These are phyloP conservation scores for Clonostachys chloroleuca DNA, from an alignment of 2,329 filamentous ascomycete species.

Conservation along the genomic window DNA sequence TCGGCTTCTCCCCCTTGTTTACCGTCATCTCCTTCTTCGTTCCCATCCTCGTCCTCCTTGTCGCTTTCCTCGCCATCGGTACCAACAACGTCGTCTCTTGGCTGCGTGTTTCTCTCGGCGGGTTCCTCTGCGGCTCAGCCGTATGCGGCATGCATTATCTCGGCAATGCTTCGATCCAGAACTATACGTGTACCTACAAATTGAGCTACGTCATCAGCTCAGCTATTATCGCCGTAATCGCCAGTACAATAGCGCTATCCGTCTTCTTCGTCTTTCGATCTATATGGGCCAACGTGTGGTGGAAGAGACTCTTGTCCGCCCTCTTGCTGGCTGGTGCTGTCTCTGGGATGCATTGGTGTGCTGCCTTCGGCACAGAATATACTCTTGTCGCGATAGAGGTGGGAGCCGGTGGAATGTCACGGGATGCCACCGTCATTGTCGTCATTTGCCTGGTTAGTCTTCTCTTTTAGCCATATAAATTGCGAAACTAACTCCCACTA, in stretches of 20 bases:
- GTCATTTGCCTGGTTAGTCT: constrained; percentile 63
- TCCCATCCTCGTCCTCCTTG: constrained; percentile 70
- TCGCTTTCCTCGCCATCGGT: constrained; percentile 68
- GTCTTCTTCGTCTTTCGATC: constrained; percentile 76
- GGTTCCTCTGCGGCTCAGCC: constrained; percentile 66
- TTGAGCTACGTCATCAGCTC: constrained; percentile 60
- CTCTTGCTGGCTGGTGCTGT: constrained; percentile 68
- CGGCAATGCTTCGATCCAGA: constrained; percentile 74
- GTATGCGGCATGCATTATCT: constrained; percentile 87
- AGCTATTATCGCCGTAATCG: constrained; percentile 66
- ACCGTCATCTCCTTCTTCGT: constrained; percentile 77
- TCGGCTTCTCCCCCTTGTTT: constrained; percentile 67
- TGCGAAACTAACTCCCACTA: too few species aligned
- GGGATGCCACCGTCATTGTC: constrained; percentile 67
- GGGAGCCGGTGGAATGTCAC: constrained; percentile 31
- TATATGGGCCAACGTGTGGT: constrained; percentile 77
- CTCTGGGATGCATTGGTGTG: constrained; percentile 86
- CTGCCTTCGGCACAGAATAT: constrained; percentile 67
- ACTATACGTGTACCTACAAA: constrained; percentile 65
- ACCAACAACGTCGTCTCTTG: constrained; percentile 52
- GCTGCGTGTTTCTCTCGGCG: constrained; percentile 57
- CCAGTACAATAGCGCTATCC: constrained; percentile 64
- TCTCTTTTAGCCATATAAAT: too few species aligned
- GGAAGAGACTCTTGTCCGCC: constrained; percentile 66
- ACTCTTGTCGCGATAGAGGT: constrained; percentile 39